These are phyloP conservation scores for Celoporthe dispersa DNA, from an alignment of 2,329 filamentous ascomycete species.

Conservation along the genomic window DNA sequence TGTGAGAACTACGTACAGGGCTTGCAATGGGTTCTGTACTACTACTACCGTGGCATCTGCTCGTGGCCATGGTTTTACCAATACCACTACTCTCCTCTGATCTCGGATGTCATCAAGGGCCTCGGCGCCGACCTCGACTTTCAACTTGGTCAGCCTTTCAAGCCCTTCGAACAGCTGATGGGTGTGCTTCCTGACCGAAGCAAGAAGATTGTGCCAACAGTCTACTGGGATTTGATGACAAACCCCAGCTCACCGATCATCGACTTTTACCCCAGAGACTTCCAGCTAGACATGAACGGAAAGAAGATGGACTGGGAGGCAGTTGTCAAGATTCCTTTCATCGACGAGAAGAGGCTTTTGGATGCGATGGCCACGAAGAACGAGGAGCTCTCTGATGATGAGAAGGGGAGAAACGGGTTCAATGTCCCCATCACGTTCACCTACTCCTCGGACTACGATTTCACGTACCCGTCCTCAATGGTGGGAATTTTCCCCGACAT, in stretches of 20 bases:
- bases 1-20: constrained; percentile 98
- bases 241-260: constrained; percentile 88
- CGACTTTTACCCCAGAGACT: constrained; percentile 97
- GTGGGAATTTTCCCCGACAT: constrained; percentile 91
- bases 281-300: constrained; percentile 98
- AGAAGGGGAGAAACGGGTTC: constrained; percentile 85
- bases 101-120: constrained; percentile 85
- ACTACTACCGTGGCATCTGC: constrained; percentile 96
- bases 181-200: constrained; percentile 96
- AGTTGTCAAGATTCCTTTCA: constrained; percentile 98
- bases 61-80: constrained; percentile 99
- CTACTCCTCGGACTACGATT: constrained; percentile 77
- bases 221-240: constrained; percentile 94
- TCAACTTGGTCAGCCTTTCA: constrained; percentile 91
- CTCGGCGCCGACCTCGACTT: constrained; percentile 88
- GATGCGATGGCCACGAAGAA: constrained; percentile 87
- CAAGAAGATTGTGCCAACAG: constrained; percentile 88
- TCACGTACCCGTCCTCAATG: constrained; percentile 84
- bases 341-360: constrained; percentile 86
- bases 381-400: constrained; percentile 73
- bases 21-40: constrained; percentile 96
- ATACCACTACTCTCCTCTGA: constrained; percentile 98
- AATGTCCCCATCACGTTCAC: constrained; percentile 93
- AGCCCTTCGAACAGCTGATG: constrained; percentile 96
- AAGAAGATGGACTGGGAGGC: constrained; percentile 99